Evolutionary conservation across 2,329 filamentous ascomycete species (phyloP), one percentile per base, ranked within the genome.

Genomic region (Calonectria pseudoturangicola): DNA sequence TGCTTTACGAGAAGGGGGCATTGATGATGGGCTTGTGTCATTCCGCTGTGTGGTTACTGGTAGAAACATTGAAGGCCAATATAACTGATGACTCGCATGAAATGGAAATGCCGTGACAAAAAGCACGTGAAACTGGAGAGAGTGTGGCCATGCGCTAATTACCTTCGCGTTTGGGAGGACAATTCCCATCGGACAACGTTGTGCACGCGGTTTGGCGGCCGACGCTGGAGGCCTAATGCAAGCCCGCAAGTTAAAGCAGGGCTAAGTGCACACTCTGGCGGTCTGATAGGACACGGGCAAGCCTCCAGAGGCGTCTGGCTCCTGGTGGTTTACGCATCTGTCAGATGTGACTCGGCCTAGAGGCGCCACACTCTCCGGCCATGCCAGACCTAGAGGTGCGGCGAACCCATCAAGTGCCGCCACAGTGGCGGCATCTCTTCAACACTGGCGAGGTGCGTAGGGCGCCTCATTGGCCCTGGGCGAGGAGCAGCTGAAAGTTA

Each of bases 401-500:
- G 45, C 45, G n/a, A 36, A 36, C 5, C 45, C 33, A 13, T 33
- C 54, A 33, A 21, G 21, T 58, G n/a, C 54, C 54, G 54, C 54
- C 54, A 58, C 30, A 4, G 54, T 58, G 54, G 54, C 54, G 28
- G 54, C 54, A 28, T 58, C n/a, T n/a, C 21, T 39, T 33, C n/a
- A n/a, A 33, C 25, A 9, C 21, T 60, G 13, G 36, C 30, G 36
- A 25, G 25, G 3, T 6, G 21, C 33, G 3, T 25, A 25, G 1
- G 15, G 5, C 12, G 54, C 8, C 13, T 10, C 54, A 60, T 60
- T 60, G 54, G 54, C 54, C 21, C 21, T 13, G 7, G 21, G 21
- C n/a, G 1, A 5, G n/a, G 33, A n/a, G 27, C 21, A 60, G 54
- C 54, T 60, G 54, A 60, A 60, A 60, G 54, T 27, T 41, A 60